A percentile compares a stretch with the other conserved stretches of the same genome.
phyloP scores from a whole-genome alignment of 169 alveolate genomes.

The Eimeria acervulina region DNA sequence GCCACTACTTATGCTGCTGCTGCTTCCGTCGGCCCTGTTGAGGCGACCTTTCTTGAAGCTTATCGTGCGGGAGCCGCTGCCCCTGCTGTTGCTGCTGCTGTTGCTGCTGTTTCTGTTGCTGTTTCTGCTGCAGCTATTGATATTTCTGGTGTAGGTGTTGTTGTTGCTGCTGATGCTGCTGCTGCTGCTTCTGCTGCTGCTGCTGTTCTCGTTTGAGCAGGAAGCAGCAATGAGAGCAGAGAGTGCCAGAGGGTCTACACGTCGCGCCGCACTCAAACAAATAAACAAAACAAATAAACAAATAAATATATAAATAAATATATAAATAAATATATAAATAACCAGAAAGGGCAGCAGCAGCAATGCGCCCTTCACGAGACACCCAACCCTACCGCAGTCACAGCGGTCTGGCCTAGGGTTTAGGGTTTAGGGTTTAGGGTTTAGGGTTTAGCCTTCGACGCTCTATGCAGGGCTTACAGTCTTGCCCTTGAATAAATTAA shows the following conservation, averaged over 20 bases:
- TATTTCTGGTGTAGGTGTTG: too few species aligned
- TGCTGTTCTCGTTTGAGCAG: too few species aligned
- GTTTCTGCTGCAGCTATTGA: not conserved
- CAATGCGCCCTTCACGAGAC: not conserved
- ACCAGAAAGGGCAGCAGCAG: not conserved
- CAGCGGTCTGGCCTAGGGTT: not conserved
- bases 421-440: constrained; percentile 40
- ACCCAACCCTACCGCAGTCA: not conserved
- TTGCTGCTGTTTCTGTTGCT: constrained; percentile 16
- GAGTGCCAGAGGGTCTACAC: not conserved
- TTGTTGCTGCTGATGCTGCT: not conserved
- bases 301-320: not conserved
- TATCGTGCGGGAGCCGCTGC: not conserved
- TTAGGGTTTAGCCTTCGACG: not conserved
- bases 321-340: not conserved
- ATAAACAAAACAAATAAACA: not conserved
- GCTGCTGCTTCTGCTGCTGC: too few species aligned
- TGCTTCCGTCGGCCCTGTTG: not conserved
- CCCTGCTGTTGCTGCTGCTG: constrained; percentile 1
- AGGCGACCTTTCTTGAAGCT: not conserved
- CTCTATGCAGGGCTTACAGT: not conserved
- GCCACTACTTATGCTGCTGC: not conserved
- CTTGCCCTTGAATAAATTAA: not conserved
- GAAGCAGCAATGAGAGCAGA: not conserved
- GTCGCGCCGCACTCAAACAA: not conserved